Evolutionary conservation across 306 rosid genomes (phyloP).

Genomic region (Cucurbita argyrosperma): DNA sequence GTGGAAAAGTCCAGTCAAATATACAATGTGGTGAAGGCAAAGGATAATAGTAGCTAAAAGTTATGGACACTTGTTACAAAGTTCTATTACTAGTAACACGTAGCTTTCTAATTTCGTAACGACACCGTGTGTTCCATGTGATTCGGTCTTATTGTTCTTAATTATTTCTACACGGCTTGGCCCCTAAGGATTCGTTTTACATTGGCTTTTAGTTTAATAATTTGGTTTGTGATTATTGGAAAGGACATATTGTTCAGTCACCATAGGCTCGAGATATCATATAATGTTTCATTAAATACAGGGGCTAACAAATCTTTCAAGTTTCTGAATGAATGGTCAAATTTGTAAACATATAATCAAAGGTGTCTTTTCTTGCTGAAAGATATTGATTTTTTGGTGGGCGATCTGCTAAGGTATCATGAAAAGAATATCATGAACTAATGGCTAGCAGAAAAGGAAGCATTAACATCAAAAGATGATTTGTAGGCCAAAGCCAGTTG

Average conservation of each 20-base stretch:
- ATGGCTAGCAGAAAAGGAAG: slow-evolving; percentile 49
- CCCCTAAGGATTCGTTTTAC: background rate
- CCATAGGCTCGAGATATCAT: background rate
- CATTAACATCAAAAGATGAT: slow-evolving; percentile 30
- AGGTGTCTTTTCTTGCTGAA: background rate
- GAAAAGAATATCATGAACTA: slow-evolving; percentile 7
- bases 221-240: background rate
- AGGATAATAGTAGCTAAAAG: background rate
- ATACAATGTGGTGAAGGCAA: background rate
- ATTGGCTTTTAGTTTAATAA: background rate
- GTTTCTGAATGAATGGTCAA: background rate
- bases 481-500: slow-evolving; percentile 35
- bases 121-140: background rate
- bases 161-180: background rate
- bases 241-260: background rate
- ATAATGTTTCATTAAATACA: background rate
- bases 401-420: background rate
- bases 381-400: background rate
- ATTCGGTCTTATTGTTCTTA: background rate
- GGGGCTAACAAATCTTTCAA: background rate
- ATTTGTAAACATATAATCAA: background rate
- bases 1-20: background rate
- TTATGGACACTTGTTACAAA: background rate
- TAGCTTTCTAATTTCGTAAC: background rate
- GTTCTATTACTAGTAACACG: background rate